A percentile compares a stretch with the other conserved stretches of the same genome.
phyloP scores from a whole-genome alignment of 1,284 basidiomycete genomes.

The Trichosporon sp. region DNA sequence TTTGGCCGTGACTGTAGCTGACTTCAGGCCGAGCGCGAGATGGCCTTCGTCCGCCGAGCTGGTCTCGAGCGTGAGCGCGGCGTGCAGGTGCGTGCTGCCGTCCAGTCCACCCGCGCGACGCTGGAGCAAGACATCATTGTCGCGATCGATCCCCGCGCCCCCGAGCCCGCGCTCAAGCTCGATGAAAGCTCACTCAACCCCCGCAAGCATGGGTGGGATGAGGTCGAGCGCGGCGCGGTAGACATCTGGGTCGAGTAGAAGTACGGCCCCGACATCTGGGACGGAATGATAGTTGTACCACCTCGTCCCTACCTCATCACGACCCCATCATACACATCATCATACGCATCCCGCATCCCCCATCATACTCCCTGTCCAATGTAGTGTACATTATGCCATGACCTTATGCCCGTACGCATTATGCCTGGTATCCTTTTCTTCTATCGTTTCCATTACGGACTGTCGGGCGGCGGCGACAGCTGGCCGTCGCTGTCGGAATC shows the following conservation, averaged over 20 bases:
- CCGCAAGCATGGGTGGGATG: conserved; percentile 14
- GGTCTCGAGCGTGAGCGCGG: background rate
- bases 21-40: conserved; percentile 4
- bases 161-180: background rate
- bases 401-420: too few species aligned
- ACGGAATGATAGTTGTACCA: background rate
- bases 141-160: background rate
- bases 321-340: background rate
- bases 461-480: background rate
- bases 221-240: conserved; percentile 22
- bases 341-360: background rate
- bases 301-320: background rate
- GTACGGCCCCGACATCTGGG: background rate
- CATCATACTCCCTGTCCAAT: background rate
- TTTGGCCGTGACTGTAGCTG: background rate
- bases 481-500: background rate
- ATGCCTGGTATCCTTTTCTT: background rate
- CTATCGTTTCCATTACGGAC: too few species aligned
- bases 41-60: background rate
- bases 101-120: background rate
- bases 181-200: background rate
- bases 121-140: background rate
- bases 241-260: conserved; percentile 19
- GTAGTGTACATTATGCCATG: background rate
- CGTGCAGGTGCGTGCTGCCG: background rate